phyloP scores from a whole-genome alignment of 257 asterid genomes.

The Gardenia jasminoides region DNA sequence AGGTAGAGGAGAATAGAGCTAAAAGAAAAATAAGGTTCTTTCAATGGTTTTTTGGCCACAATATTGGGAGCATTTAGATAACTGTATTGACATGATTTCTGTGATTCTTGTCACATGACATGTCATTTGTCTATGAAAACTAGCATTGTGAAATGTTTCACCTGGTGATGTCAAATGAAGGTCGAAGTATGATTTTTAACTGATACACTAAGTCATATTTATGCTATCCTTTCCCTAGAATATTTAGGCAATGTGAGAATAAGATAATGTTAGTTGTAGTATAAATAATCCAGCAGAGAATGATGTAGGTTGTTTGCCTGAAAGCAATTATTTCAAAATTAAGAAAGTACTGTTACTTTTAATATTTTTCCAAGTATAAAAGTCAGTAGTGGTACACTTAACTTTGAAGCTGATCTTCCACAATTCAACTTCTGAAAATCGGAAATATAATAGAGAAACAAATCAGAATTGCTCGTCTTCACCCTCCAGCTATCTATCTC shows the following conservation, averaged over 20 bases:
- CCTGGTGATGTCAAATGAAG: neutral
- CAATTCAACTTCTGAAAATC: too few species aligned
- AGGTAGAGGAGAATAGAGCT: neutral
- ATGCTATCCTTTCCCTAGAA: neutral
- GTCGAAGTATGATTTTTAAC: neutral
- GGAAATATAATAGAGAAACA: too few species aligned
- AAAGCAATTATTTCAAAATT: too few species aligned
- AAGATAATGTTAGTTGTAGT: too few species aligned
- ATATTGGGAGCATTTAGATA: neutral
- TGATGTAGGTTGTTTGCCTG: neutral
- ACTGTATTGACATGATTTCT: neutral
- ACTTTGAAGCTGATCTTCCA: too few species aligned
- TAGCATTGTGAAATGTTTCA: neutral
- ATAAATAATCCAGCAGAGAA: neutral
- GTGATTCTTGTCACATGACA: neutral
- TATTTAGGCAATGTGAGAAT: neutral
- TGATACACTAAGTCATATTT: neutral
- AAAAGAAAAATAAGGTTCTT: neutral
- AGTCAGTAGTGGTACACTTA: too few species aligned
- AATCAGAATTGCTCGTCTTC: too few species aligned
- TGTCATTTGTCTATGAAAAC: neutral
- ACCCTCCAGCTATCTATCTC: too few species aligned
- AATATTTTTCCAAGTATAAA: too few species aligned
- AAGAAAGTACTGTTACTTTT: too few species aligned
- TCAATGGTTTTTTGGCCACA: neutral